Conservation (phyloP, 441 rosid species). For the Manihot esculenta region DNA sequence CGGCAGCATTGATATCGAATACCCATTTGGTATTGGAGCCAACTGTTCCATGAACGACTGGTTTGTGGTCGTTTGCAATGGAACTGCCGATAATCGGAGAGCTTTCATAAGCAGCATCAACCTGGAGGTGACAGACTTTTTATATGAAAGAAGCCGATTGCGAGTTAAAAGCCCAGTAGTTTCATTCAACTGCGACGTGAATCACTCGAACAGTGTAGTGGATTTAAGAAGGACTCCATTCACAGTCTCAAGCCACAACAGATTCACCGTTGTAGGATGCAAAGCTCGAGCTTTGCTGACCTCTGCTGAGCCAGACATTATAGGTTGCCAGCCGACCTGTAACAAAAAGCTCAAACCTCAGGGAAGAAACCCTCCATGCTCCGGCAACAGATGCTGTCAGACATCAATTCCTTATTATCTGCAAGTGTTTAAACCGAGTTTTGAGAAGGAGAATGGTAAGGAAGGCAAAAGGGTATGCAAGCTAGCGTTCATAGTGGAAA, state of each 20-base stretch:
- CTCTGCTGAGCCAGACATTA: neutral
- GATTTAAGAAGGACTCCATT: neutral
- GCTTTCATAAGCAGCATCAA: neutral
- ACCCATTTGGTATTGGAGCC: constrained; percentile 5
- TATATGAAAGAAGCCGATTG: neutral
- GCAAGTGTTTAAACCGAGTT: constrained; percentile 1
- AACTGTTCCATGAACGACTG: neutral
- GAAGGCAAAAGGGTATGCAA: neutral
- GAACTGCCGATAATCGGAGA: neutral
- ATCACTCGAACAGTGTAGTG: neutral
- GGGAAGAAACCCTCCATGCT: neutral
- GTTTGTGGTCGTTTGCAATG: neutral
- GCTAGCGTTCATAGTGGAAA: neutral
- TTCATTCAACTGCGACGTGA: neutral
- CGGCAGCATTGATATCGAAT: neutral
- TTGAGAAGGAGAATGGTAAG: neutral
- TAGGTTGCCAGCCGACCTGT: constrained; percentile 6
- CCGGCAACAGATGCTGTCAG: constrained; percentile 4
- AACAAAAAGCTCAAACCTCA: neutral
- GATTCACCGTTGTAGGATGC: constrained; percentile 1
- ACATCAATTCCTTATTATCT: neutral
- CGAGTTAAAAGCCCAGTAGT: neutral
- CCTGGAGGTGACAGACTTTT: neutral
- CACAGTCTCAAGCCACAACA: neutral
- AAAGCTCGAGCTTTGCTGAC: neutral